phyloP scores from a whole-genome alignment of 2,329 filamentous ascomycete species.

The Pyrenochaeta sp. region DNA sequence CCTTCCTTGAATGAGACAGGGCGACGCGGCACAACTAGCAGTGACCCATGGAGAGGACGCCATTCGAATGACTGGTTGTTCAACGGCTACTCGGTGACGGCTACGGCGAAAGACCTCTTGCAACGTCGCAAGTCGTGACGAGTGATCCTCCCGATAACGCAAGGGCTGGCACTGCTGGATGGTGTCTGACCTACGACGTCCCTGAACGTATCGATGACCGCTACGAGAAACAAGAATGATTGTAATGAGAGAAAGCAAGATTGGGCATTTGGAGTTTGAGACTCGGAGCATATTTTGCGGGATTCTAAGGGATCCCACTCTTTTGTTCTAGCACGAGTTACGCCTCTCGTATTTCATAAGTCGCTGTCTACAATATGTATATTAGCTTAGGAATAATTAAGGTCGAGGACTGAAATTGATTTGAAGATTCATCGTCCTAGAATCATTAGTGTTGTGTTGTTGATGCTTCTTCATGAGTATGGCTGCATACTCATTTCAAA shows the following conservation, averaged over 20 bases:
- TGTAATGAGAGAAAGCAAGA: constrained; percentile 2
- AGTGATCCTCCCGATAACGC: too few species aligned
- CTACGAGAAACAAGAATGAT: constrained; percentile 12
- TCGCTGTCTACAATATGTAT: constrained; percentile 6
- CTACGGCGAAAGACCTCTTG: constrained; percentile 40
- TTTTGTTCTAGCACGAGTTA: constrained; percentile 1
- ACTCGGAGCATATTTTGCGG: too few species aligned
- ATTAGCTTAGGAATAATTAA: constrained; percentile 4
- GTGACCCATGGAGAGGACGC: constrained; percentile 46
- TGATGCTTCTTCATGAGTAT: too few species aligned
- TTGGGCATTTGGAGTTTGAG: neutral
- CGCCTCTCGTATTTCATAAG: neutral
- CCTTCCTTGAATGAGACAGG: constrained; percentile 31
- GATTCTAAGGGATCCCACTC: too few species aligned
- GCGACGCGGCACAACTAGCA: constrained; percentile 39
- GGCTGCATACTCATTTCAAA: too few species aligned
- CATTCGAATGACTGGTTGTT: constrained; percentile 52
- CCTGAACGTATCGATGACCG: constrained; percentile 19
- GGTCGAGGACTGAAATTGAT: neutral
- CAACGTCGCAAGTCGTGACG: constrained; percentile 33
- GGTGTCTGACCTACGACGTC: constrained; percentile 29
- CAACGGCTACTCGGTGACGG: constrained; percentile 47
- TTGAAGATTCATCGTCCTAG: neutral
- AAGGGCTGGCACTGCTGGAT: constrained; percentile 25
- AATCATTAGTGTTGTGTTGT: neutral